Conservation (phyloP, 805 yeast species). For the Barnettozyma populi region DNA sequence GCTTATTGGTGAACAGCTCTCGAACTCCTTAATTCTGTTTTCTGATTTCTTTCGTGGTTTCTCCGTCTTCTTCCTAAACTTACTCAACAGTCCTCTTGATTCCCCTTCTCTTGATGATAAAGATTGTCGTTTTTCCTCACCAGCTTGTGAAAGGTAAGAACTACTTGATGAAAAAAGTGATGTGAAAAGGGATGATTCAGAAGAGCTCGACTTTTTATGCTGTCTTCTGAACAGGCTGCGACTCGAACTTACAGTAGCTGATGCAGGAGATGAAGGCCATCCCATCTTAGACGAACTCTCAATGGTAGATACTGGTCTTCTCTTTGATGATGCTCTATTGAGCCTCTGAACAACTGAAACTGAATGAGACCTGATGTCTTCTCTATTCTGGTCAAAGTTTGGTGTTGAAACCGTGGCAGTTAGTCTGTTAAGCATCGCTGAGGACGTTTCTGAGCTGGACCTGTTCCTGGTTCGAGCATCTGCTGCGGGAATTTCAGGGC, state of each 20-base stretch:
- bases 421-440: constrained; percentile 18
- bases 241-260: constrained; percentile 9
- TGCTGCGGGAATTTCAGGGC: constrained; percentile 10
- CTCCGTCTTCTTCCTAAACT: constrained; percentile 17
- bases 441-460: constrained; percentile 28
- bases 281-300: constrained; percentile 26
- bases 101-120: constrained; percentile 11
- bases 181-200: constrained; percentile 44
- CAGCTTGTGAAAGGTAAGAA: constrained; percentile 15
- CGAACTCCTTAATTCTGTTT: not conserved
- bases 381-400: constrained; percentile 9
- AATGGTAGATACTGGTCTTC: constrained; percentile 34
- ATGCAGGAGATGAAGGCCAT: constrained; percentile 31
- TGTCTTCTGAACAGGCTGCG: constrained; percentile 57
- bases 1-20: constrained; percentile 16
- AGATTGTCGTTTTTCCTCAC: constrained; percentile 15
- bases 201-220: constrained; percentile 59
- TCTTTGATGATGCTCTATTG: constrained; percentile 1
- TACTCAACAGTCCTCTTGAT: constrained; percentile 18
- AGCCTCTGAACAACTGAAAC: not conserved
- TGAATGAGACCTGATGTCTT: not conserved
- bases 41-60: constrained; percentile 10
- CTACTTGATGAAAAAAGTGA: constrained; percentile 35
- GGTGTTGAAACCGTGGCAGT: constrained; percentile 35
- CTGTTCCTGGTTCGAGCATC: constrained; percentile 5